phyloP scores from a whole-genome alignment of 139 green algal genomes.

The Choricystis sp. region DNA sequence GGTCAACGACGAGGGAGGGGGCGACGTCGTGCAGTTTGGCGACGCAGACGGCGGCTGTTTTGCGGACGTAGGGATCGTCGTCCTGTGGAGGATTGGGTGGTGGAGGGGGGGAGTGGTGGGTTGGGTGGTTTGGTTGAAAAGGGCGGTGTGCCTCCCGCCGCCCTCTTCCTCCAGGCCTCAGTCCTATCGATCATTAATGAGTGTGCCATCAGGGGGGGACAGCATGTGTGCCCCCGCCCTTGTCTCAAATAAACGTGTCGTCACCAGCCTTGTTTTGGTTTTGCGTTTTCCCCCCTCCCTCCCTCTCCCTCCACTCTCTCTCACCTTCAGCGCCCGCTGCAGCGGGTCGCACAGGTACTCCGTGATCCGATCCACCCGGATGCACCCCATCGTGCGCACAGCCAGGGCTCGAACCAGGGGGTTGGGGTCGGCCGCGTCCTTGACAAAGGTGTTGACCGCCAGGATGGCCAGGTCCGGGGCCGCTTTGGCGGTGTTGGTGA shows the following conservation, averaged over 20 bases:
- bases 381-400: conserved; percentile 98
- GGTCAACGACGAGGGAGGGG: conserved; percentile 85
- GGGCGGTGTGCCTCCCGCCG: too few relatives aligned
- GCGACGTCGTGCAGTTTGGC: conserved; percentile 98
- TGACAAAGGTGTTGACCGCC: conserved; percentile 99
- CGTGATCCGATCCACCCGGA: conserved; percentile 96
- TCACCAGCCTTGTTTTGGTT: too few relatives aligned
- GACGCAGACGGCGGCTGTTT: conserved; percentile 95
- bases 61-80: conserved; percentile 96
- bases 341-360: conserved; percentile 98
- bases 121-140: too few relatives aligned
- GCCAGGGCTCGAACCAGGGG: conserved; percentile 91
- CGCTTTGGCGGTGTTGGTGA: conserved; percentile 99
- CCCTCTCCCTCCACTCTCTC: neutral
- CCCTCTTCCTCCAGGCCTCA: neutral
- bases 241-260: neutral
- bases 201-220: too few relatives aligned
- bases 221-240: too few relatives aligned
- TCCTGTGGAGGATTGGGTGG: conserved; percentile 39
- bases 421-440: conserved; percentile 97
- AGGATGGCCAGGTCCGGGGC: conserved; percentile 97
- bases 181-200: neutral
- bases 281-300: too few relatives aligned
- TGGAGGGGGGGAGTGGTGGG: neutral
- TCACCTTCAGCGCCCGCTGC: conserved; percentile 20